Evolutionary conservation across 345 rosid genomes (phyloP).

Genomic region (Salix suchowensis): DNA sequence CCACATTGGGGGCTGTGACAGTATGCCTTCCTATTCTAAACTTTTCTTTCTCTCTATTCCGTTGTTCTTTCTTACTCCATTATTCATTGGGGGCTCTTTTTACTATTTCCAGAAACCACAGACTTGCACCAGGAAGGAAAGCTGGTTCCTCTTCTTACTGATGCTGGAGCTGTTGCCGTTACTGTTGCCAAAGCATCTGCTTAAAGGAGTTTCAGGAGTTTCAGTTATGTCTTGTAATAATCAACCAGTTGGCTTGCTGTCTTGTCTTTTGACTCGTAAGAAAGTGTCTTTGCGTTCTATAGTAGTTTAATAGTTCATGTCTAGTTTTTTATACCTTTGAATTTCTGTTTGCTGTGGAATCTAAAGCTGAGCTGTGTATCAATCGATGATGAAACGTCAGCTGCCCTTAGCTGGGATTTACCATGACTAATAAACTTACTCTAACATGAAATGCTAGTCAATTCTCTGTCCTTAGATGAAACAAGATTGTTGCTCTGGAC

Average conservation of each 20-base stretch:
- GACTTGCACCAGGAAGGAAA: slow-evolving; percentile 49
- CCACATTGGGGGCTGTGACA: slow-evolving; percentile 80
- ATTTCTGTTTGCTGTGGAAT: too few species aligned
- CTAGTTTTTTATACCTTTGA: too few species aligned
- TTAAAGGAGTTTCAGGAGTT: slow-evolving; percentile 3
- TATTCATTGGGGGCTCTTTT: background rate
- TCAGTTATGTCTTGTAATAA: slow-evolving; percentile 5
- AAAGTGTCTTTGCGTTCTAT: too few species aligned
- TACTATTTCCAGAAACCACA: slow-evolving; percentile 43
- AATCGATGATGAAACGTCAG: too few species aligned
- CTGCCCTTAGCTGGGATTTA: too few species aligned
- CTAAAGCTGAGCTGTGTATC: too few species aligned
- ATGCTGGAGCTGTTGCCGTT: slow-evolving; percentile 61
- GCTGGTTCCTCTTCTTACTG: slow-evolving; percentile 66
- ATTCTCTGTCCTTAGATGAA: too few species aligned
- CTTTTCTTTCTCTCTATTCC: background rate
- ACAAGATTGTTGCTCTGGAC: too few species aligned
- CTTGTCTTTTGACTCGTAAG: too few species aligned
- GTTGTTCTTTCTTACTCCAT: background rate
- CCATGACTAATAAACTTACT: too few species aligned
- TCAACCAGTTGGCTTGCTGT: background rate
- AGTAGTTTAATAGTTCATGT: too few species aligned
- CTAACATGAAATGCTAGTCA: too few species aligned
- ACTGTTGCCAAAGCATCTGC: slow-evolving; percentile 32
- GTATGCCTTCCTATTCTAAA: slow-evolving; percentile 27